Base-by-base conservation (phyloP, 2,329 filamentous ascomycete species). In the Diatrype stigma region DNA sequence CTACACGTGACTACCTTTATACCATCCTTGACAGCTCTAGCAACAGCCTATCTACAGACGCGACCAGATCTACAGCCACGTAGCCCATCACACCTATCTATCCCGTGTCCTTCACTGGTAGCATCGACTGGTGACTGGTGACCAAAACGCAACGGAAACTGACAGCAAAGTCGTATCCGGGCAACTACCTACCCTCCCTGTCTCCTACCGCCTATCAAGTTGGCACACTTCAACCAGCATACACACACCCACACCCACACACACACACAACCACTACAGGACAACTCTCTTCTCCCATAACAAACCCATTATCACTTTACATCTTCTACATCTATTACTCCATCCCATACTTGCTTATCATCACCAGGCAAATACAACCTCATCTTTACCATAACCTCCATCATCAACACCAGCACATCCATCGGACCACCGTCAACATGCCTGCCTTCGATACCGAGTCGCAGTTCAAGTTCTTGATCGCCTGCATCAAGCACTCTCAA, bases 381-480 rank as follows among this genome's bases (percentile, higher is more conserved):
- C 47, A 46, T 47, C 47, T 23, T 16, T 6, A 16, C 6, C n/a
- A 16, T 17, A 6, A 17, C 14, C n/a, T 37, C 14, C 34, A 28
- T 3, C n/a, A 38, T 48, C 28, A 45, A 26, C 46, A 28, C 28
- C 47, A 48, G 48, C 38, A 50, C 37, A 45, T 44, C 26, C 49
- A 46, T 30, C 26, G 10, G 21, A 42, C 19, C 50, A 56, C 47
- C 19, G 42, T 6, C 22, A 49, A 37, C 63, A 73, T 57, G 11
- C 56, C 62, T 52, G 65, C 72, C 51, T 69, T 70, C 21, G 76
- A 80, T 26, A 71, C 79, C 19, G 75, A 82, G 26, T 68, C 69
- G 0, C 83, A 87, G 58, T 76, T 88, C 68, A 79, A 77, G 54
- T 87, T 89, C 64, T 73, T 89, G 22, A 76, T 89, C 46, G 73